These are phyloP conservation scores for Vanrija sp. DNA, from an alignment of 1,284 basidiomycete species.

Conservation along the genomic window DNA sequence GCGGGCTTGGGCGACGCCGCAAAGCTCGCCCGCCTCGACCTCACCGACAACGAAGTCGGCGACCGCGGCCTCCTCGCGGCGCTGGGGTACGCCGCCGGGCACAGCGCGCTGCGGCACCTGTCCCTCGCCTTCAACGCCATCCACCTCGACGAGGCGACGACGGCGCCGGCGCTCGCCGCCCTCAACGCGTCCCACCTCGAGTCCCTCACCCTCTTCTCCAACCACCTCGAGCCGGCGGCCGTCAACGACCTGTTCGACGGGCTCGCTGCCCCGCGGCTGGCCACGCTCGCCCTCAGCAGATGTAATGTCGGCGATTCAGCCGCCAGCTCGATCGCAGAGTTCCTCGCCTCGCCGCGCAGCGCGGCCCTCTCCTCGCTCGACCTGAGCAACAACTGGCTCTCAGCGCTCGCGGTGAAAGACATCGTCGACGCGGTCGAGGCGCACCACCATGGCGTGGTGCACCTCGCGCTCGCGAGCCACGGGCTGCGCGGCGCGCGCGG, in stretches of 20 bases:
- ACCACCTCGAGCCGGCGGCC: constrained; percentile 22
- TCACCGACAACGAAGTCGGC: too few species aligned
- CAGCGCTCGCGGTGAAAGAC: constrained; percentile 20
- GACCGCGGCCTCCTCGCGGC: too few species aligned
- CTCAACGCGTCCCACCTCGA: constrained; percentile 30
- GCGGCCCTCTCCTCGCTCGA: constrained; percentile 31
- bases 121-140: too few species aligned
- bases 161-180: too few species aligned
- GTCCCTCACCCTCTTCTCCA: constrained; percentile 34
- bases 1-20: too few species aligned
- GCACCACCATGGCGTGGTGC: constrained; percentile 25
- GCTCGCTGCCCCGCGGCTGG: constrained; percentile 27
- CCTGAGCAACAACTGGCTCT: constrained; percentile 39
- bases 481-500: constrained; percentile 10
- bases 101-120: too few species aligned
- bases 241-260: constrained; percentile 22
- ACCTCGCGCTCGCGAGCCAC: constrained; percentile 29
- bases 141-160: too few species aligned
- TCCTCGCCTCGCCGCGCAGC: constrained; percentile 22
- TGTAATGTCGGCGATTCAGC: constrained; percentile 17
- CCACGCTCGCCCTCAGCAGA: constrained; percentile 30
- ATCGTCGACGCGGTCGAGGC: constrained; percentile 37
- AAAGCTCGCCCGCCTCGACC: too few species aligned
- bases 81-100: too few species aligned
- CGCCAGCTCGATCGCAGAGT: constrained; percentile 19